These are phyloP conservation scores for Volvox reticuliferus DNA, from an alignment of 139 green algal species.

Conservation along the genomic window DNA sequence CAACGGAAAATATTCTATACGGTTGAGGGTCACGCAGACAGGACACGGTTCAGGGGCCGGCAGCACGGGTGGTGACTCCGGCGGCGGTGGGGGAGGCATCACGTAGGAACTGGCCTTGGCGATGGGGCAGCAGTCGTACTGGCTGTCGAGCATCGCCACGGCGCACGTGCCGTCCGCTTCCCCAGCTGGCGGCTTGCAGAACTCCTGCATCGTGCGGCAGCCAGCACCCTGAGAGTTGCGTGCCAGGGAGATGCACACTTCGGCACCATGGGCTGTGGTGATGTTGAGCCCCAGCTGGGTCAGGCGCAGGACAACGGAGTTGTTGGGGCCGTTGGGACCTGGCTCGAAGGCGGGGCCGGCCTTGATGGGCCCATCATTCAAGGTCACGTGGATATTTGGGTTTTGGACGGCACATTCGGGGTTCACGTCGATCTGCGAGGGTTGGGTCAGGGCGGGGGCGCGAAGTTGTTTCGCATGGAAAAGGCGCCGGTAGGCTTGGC, in stretches of 20 bases:
- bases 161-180: neutral
- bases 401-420: neutral
- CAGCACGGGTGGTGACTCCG: neutral
- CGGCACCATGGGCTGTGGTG: neutral
- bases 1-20: neutral
- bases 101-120: neutral
- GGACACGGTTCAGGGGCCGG: neutral
- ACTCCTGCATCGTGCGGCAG: neutral
- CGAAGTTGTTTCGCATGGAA: too few relatives aligned
- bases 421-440: neutral
- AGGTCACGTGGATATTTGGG: neutral
- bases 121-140: conserved; percentile 22
- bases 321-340: neutral
- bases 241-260: conserved; percentile 2
- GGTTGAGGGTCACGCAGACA: neutral
- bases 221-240: neutral
- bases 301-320: neutral
- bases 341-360: neutral
- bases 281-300: conserved; percentile 7
- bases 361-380: neutral
- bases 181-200: conserved; percentile 12
- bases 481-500: neutral
- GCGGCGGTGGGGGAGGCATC: neutral
- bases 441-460: neutral
- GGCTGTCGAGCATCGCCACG: neutral